Evolutionary conservation across 257 asterid species (phyloP).

Genomic region (Craterostigma plantagineum): DNA sequence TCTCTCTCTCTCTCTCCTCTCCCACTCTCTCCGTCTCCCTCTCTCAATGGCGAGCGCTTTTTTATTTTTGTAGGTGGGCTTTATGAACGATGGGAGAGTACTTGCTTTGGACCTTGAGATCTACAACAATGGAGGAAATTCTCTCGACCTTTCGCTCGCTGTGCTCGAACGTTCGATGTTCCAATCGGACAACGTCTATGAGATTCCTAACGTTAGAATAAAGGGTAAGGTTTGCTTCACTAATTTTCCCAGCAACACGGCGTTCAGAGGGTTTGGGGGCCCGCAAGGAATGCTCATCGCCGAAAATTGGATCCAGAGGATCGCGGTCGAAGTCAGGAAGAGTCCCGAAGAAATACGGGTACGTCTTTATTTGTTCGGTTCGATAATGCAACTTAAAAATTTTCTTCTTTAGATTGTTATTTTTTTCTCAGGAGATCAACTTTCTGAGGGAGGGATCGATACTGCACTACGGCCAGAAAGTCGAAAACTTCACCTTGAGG

Average conservation of each 20-base stretch:
- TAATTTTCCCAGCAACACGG: conserved; percentile 84
- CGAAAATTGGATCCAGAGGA: conserved; percentile 92
- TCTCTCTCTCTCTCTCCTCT: too few species aligned
- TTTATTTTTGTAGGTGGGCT: conserved; percentile 78
- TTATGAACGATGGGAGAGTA: conserved; percentile 62
- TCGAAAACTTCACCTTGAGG: conserved; percentile 48
- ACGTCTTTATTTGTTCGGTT: conserved; percentile 8
- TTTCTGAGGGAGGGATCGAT: conserved; percentile 77
- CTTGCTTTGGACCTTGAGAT: conserved; percentile 85
- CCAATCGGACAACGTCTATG: conserved; percentile 81
- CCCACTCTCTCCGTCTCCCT: too few species aligned
- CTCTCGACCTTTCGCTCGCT: conserved; percentile 80
- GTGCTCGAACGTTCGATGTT: conserved; percentile 96
- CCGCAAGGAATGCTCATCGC: conserved; percentile 96
- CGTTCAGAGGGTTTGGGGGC: conserved; percentile 97
- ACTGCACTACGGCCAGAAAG: conserved; percentile 61
- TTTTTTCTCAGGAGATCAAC: conserved; percentile 48
- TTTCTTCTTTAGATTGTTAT: not conserved
- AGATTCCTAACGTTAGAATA: conserved; percentile 68
- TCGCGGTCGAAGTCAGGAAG: conserved; percentile 68
- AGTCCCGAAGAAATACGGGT: conserved; percentile 87
- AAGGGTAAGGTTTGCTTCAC: conserved; percentile 83
- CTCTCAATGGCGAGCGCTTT: conserved; percentile 10
- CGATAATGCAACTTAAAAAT: not conserved
- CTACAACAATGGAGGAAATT: conserved; percentile 77